Percentiles rank a stretch among this genome's conserved stretches.
phyloP scores from a whole-genome alignment of 164 flowering plant species.

The Stephania cephalantha region DNA sequence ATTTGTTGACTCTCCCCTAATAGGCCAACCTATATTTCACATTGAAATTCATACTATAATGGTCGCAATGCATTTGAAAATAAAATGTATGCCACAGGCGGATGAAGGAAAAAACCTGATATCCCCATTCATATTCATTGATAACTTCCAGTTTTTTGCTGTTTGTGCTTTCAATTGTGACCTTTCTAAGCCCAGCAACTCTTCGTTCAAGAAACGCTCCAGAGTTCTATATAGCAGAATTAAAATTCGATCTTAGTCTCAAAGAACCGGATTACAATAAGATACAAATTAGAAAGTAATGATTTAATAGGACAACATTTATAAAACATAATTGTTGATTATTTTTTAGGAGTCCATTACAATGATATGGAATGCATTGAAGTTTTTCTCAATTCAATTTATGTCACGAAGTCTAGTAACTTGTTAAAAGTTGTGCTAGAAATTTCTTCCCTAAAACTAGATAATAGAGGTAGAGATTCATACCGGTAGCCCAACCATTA shows the following conservation, averaged over 20 bases:
- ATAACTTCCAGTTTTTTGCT: conserved; percentile 18
- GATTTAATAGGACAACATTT: not conserved
- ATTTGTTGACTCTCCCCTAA: conserved; percentile 34
- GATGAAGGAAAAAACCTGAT: conserved; percentile 34
- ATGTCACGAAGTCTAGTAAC: too few species aligned
- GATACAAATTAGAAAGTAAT: not conserved
- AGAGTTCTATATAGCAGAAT: conserved; percentile 37
- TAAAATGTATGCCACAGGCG: not conserved
- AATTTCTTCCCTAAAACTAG: not conserved
- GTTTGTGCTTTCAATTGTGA: conserved; percentile 22
- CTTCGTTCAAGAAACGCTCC: conserved; percentile 53
- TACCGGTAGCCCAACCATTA: conserved; percentile 89
- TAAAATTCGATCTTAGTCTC: not conserved
- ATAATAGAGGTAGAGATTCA: not conserved
- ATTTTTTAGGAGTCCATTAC: too few species aligned
- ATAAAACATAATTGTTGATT: too few species aligned
- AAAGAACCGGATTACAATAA: not conserved
- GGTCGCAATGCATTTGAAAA: not conserved
- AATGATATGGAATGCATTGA: too few species aligned
- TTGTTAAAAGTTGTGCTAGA: too few species aligned
- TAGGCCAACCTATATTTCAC: conserved; percentile 37
- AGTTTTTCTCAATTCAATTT: too few species aligned
- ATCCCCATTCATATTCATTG: conserved; percentile 41
- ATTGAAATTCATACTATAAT: not conserved
- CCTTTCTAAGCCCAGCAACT: conserved; percentile 34